A percentile compares a stretch with the other conserved stretches of the same genome.
phyloP scores from a whole-genome alignment of 257 asterid genomes.

The Solanum virginianum region DNA sequence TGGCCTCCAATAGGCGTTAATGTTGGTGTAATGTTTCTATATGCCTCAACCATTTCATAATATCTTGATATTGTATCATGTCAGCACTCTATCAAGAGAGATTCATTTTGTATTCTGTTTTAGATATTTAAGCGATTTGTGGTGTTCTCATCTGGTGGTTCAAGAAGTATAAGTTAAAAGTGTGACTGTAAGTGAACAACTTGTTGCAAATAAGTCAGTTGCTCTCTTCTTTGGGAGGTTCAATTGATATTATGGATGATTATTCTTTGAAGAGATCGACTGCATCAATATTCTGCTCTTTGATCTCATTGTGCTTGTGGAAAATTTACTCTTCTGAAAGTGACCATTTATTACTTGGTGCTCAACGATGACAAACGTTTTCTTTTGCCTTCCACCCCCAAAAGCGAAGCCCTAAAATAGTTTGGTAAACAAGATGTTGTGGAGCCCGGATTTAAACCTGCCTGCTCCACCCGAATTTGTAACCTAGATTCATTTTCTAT shows the following conservation, averaged over 20 bases:
- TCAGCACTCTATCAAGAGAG: not conserved
- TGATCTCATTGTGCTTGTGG: not conserved
- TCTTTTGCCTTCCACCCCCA: not conserved
- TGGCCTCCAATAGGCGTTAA: slow-evolving; percentile 60
- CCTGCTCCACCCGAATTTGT: not conserved
- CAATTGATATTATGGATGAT: not conserved
- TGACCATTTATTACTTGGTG: not conserved
- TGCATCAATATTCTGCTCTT: not conserved
- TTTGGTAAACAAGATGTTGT: too few relatives aligned
- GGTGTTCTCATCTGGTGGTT: not conserved
- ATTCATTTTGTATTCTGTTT: not conserved
- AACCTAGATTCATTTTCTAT: not conserved
- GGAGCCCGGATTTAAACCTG: not conserved
- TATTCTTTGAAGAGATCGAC: not conserved
- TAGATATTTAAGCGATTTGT: not conserved
- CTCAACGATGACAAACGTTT: not conserved
- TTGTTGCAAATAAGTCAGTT: not conserved
- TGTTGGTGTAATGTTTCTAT: not conserved
- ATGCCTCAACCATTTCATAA: not conserved
- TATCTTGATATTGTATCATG: not conserved
- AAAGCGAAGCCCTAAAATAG: too few relatives aligned
- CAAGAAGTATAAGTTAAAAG: not conserved
- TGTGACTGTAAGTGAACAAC: not conserved
- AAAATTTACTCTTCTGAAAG: not conserved
- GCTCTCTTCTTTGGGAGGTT: not conserved